A percentile compares a stretch with the other conserved stretches of the same genome.
Evolutionary conservation across 1,284 basidiomycete species (phyloP).

Genomic region (Tylopilus sp.): DNA sequence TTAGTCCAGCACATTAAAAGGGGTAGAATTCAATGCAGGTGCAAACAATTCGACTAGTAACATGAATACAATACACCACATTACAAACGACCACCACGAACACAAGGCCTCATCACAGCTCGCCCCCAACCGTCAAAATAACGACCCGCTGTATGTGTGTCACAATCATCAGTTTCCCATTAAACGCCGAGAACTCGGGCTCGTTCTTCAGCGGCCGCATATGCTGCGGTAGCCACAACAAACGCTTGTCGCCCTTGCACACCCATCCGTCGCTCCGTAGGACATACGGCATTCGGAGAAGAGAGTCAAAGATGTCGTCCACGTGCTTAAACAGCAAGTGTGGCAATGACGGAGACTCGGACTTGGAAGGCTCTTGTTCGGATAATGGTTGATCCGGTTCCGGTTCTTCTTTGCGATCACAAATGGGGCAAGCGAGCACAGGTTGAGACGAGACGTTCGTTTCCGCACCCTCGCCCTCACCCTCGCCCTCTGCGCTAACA

Average conservation of each 20-base stretch:
- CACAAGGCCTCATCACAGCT: neutral
- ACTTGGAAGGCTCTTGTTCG: neutral
- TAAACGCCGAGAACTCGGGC: conserved; percentile 12
- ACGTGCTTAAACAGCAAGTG: conserved; percentile 15
- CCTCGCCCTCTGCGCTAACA: neutral
- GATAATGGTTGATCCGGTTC: neutral
- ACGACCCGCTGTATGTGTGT: conserved; percentile 13
- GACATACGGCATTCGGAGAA: conserved; percentile 13
- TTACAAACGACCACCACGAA: neutral
- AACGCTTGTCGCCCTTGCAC: conserved; percentile 11
- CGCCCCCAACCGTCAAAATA: conserved; percentile 12
- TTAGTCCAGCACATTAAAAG: too few species aligned
- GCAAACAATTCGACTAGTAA: too few species aligned
- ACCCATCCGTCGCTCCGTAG: conserved; percentile 25
- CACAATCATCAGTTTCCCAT: conserved; percentile 19
- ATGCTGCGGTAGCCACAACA: conserved; percentile 28
- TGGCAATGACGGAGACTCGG: neutral
- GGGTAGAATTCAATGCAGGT: too few species aligned
- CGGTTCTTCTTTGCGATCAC: neutral
- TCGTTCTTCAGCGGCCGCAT: conserved; percentile 10
- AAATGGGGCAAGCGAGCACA: conserved; percentile 1
- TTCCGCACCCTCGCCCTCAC: neutral
- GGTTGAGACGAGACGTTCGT: neutral
- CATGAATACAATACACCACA: neutral
- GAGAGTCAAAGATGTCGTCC: conserved; percentile 9